These are phyloP conservation scores for Chlorencoelia australis DNA, from an alignment of 2,329 filamentous ascomycete species.

Conservation along the genomic window DNA sequence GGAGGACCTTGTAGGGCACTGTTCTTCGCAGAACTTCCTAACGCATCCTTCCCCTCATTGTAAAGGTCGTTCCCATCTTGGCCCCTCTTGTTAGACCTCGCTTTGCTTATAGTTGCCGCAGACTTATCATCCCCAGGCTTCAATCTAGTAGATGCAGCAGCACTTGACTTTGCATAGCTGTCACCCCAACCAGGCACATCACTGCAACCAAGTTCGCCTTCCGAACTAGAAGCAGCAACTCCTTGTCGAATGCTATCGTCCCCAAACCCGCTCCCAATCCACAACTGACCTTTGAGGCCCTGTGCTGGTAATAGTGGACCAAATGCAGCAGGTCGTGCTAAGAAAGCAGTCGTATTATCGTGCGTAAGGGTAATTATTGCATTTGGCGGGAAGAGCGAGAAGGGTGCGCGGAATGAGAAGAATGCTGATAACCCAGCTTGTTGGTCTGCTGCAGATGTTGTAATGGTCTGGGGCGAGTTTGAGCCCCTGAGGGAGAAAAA, in stretches of 20 bases:
- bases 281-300: constrained; percentile 80
- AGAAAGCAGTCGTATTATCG: constrained; percentile 95
- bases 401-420: constrained; percentile 64
- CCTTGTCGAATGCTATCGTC: constrained; percentile 61
- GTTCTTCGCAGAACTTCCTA: constrained; percentile 13
- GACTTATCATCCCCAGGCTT: constrained; percentile 17
- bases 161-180: constrained; percentile 36
- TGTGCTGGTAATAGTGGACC: constrained; percentile 65
- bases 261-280: constrained; percentile 86
- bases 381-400: constrained; percentile 87
- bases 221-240: constrained; percentile 40
- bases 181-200: constrained; percentile 85
- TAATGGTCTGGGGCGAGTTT: constrained; percentile 15
- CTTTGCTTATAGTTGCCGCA: constrained; percentile 29
- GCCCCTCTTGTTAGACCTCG: constrained; percentile 31
- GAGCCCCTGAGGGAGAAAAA: constrained; percentile 24
- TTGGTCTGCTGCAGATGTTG: constrained; percentile 10
- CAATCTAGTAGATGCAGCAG: constrained; percentile 11
- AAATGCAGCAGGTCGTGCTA: constrained; percentile 87
- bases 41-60: constrained; percentile 16
- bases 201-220: constrained; percentile 87
- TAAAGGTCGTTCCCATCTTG: constrained; percentile 22
- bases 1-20: constrained; percentile 23
- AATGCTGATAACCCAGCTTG: constrained; percentile 42
- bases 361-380: constrained; percentile 94